Conservation (phyloP, 2,329 filamentous ascomycete genomes). For the Gremmenia infestans region DNA sequence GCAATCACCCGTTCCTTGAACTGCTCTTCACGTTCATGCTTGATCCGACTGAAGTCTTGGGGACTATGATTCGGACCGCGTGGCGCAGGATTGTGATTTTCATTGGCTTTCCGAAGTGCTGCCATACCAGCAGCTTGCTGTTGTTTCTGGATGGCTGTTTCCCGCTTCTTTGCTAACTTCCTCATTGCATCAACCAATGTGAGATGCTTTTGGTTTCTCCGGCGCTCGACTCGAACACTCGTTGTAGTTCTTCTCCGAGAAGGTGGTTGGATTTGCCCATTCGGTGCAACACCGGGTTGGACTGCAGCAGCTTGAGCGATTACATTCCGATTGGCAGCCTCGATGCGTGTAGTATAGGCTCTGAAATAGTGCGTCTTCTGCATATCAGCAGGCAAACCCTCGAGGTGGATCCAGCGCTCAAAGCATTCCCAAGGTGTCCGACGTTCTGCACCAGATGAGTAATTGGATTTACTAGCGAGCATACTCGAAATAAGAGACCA, state of each 20-base stretch:
- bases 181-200: constrained; percentile 91
- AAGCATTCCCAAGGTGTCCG: constrained; percentile 98
- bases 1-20: constrained; percentile 55
- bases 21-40: constrained; percentile 77
- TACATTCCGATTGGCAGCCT: constrained; percentile 51
- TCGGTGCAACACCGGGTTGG: constrained; percentile 28
- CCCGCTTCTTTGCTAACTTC: constrained; percentile 90
- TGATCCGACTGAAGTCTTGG: constrained; percentile 83
- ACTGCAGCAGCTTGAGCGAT: constrained; percentile 32
- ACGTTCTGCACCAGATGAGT: constrained; percentile 80
- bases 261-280: constrained; percentile 45
- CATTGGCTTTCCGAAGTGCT: constrained; percentile 75
- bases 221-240: constrained; percentile 79
- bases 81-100: constrained; percentile 43
- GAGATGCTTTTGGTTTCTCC: constrained; percentile 80
- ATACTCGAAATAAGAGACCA: constrained; percentile 92
- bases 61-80: constrained; percentile 55
- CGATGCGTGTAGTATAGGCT: constrained; percentile 56
- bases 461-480: constrained; percentile 67
- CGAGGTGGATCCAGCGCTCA: constrained; percentile 89
- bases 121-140: constrained; percentile 74
- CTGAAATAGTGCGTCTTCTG: constrained; percentile 95
- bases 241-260: constrained; percentile 66
- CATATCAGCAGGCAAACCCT: constrained; percentile 89
- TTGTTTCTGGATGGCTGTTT: constrained; percentile 80